A percentile compares a stretch with the other conserved stretches of the same genome.
Evolutionary conservation across 129 eudicot genomes (phyloP).

Genomic region (Centrapalus pauciflorus): DNA sequence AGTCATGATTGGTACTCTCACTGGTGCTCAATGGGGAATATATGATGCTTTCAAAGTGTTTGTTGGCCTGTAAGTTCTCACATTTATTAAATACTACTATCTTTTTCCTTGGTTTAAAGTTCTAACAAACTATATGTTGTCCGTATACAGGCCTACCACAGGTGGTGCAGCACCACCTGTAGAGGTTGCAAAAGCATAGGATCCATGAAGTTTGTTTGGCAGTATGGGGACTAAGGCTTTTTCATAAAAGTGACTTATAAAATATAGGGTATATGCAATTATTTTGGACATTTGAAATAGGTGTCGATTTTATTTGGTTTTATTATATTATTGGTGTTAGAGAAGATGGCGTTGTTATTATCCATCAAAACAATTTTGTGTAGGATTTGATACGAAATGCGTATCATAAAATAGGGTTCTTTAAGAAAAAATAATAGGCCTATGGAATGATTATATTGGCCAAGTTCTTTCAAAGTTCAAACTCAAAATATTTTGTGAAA

Average conservation of each 20-base stretch:
- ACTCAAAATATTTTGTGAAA: slow-evolving; percentile 12
- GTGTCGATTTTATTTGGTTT: not conserved
- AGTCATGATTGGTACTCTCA: slow-evolving; percentile 54
- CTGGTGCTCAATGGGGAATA: slow-evolving; percentile 51
- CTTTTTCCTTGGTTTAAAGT: not conserved
- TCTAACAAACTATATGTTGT: slow-evolving; percentile 5
- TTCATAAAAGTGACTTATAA: slow-evolving; percentile 13
- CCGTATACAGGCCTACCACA: slow-evolving; percentile 71
- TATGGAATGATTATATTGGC: slow-evolving; percentile 11
- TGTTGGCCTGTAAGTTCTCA: slow-evolving; percentile 45
- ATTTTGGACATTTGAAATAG: slow-evolving; percentile 12
- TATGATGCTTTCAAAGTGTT: slow-evolving; percentile 54
- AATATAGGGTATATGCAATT: slow-evolving; percentile 13
- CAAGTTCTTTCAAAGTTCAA: slow-evolving; percentile 11
- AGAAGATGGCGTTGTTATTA: slow-evolving; percentile 16
- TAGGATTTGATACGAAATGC: slow-evolving; percentile 22
- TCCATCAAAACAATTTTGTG: slow-evolving; percentile 18
- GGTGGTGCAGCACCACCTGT: slow-evolving; percentile 81
- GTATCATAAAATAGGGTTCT: slow-evolving; percentile 20
- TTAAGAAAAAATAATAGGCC: slow-evolving; percentile 30
- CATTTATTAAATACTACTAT: not conserved
- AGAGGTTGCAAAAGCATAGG: slow-evolving; percentile 47
- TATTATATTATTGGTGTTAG: slow-evolving; percentile 10
- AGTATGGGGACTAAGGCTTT: not conserved
- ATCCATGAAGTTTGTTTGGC: not conserved